Evolutionary conservation across 495 filamentous ascomycete genomes (phyloP).

Genomic region (Tuber microsphaerosporum): DNA sequence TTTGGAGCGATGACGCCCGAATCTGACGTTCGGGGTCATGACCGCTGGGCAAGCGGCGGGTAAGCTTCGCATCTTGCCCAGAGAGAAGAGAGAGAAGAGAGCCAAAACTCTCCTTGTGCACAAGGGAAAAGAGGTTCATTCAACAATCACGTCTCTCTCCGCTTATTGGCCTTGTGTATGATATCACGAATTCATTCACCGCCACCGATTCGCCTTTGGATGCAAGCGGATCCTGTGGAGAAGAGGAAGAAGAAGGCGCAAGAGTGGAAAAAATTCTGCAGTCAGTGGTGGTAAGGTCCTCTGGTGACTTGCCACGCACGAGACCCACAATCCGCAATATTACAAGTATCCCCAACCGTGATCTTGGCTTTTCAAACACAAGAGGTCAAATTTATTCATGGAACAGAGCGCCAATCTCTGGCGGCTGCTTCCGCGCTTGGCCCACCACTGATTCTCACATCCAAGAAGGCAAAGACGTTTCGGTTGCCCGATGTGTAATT

Average conservation of each 20-base stretch:
- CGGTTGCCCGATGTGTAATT: not conserved
- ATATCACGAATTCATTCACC: not conserved
- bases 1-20: not conserved
- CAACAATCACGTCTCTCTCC: not conserved
- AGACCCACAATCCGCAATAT: not conserved
- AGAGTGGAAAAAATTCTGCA: not conserved
- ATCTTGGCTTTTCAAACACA: not conserved
- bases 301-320: not conserved
- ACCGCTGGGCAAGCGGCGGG: not conserved
- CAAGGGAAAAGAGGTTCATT: not conserved
- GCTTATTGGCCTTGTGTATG: not conserved
- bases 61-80: not conserved
- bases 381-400: not conserved
- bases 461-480: not conserved
- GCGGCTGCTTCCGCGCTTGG: not conserved
- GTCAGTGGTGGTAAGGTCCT: not conserved
- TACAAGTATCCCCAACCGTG: not conserved
- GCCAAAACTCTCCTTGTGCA: not conserved
- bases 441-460: not conserved
- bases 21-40: not conserved
- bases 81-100: not conserved
- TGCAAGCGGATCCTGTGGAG: not conserved
- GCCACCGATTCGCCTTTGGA: not conserved
- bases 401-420: not conserved
- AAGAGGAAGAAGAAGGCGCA: not conserved